These are phyloP conservation scores for Coemansia javaensis DNA, from an alignment of 192 early-diverging fungal genomes.

Conservation along the genomic window DNA sequence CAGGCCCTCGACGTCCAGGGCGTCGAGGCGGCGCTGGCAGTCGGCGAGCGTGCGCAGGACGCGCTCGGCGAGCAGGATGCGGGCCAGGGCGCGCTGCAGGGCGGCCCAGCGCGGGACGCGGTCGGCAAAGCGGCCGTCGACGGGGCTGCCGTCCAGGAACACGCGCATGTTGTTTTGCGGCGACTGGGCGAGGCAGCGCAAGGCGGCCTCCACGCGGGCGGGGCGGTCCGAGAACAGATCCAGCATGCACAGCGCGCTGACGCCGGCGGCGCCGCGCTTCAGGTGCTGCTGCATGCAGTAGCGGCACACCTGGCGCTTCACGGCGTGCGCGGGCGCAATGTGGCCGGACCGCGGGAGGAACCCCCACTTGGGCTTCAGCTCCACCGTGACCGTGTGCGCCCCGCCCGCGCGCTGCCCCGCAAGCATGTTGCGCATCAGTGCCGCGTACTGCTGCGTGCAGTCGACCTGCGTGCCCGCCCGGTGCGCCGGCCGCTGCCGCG, in stretches of 20 bases:
- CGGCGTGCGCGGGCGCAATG: constrained; percentile 24
- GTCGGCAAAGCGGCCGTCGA: not conserved
- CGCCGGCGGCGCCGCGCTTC: constrained; percentile 37
- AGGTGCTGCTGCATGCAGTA: constrained; percentile 72
- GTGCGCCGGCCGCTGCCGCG: constrained; percentile 34
- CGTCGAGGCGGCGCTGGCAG: constrained; percentile 55
- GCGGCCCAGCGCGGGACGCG: constrained; percentile 11
- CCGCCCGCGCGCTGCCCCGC: not conserved
- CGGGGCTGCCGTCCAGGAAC: constrained; percentile 28
- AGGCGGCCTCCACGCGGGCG: constrained; percentile 27
- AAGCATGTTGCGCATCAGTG: constrained; percentile 52
- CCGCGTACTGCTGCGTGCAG: constrained; percentile 27
- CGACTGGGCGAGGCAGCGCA: constrained; percentile 18
- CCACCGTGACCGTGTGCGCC: constrained; percentile 36
- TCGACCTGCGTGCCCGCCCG: constrained; percentile 51
- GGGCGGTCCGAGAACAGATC: constrained; percentile 55
- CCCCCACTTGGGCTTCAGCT: constrained; percentile 74
- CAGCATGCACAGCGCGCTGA: constrained; percentile 61
- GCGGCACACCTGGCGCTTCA: constrained; percentile 61
- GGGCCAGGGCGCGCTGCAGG: constrained; percentile 27
- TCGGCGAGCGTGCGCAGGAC: constrained; percentile 47
- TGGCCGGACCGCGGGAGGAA: constrained; percentile 53
- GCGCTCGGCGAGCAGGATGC: constrained; percentile 44
- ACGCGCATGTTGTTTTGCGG: constrained; percentile 48
- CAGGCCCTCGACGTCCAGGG: constrained; percentile 56